These are phyloP conservation scores for Trichoderma sp. DNA, from an alignment of 2,329 filamentous ascomycete species.

Conservation along the genomic window DNA sequence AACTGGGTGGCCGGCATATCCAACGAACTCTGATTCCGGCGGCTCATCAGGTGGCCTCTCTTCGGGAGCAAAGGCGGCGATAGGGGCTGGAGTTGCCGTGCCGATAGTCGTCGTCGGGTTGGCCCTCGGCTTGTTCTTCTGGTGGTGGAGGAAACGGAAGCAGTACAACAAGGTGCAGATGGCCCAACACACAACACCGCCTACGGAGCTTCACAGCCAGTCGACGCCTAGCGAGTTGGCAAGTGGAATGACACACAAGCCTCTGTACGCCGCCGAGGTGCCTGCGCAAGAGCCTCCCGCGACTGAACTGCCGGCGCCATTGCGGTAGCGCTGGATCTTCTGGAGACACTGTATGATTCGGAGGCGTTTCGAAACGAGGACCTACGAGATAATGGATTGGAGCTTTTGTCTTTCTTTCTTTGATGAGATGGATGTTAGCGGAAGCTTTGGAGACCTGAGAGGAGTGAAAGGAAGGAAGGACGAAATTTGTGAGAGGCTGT, in stretches of 20 bases:
- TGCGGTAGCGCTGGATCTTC: neutral
- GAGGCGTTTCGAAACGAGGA: neutral
- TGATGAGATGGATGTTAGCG: neutral
- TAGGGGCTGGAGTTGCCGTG: slow-evolving; percentile 34
- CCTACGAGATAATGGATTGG: neutral
- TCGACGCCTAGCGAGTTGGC: neutral
- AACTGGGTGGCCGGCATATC: neutral
- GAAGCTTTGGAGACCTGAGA: neutral
- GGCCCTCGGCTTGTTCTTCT: slow-evolving; percentile 29
- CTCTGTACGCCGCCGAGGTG: neutral
- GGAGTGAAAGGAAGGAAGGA: neutral
- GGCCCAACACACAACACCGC: neutral
- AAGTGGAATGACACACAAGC: neutral
- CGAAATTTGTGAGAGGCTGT: neutral
- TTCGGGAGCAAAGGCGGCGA: slow-evolving; percentile 28
- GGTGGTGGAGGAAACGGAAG: slow-evolving; percentile 30
- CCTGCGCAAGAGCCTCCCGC: neutral
- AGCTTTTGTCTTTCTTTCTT: neutral
- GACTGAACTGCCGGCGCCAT: neutral
- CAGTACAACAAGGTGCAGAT: slow-evolving; percentile 4
- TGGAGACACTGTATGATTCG: neutral
- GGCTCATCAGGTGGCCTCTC: slow-evolving; percentile 20
- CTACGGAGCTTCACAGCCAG: neutral
- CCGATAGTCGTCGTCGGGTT: slow-evolving; percentile 31
- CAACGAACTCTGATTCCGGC: neutral